These are phyloP conservation scores for Pseudotsuga menziesii DNA, from an alignment of 75 land plant species.

Conservation along the genomic window DNA sequence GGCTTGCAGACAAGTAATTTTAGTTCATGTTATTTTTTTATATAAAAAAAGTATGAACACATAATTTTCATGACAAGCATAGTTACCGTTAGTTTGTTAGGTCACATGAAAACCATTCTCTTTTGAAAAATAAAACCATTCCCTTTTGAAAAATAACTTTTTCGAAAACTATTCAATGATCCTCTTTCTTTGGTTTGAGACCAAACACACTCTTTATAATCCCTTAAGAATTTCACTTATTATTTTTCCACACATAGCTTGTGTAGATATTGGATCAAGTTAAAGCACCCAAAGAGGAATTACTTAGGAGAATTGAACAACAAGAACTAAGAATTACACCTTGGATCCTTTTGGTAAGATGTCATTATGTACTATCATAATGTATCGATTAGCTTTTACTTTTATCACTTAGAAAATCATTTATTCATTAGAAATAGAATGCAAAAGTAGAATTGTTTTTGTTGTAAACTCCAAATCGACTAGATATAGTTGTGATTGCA, in stretches of 20 bases:
- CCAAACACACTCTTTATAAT: not conserved
- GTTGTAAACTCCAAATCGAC: too few species aligned
- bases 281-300: slow-evolving; percentile 51
- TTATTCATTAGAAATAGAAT: not conserved
- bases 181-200: not conserved
- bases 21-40: not conserved
- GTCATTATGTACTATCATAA: slow-evolving; percentile 5
- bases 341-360: slow-evolving; percentile 51
- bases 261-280: slow-evolving; percentile 81
- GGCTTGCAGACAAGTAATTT: slow-evolving; percentile 87
- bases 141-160: not conserved
- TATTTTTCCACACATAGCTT: slow-evolving; percentile 35
- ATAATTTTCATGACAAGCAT: not conserved
- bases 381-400: not conserved
- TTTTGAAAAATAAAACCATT: not conserved
- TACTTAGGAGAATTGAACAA: slow-evolving; percentile 43
- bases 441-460: too few species aligned
- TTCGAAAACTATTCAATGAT: not conserved
- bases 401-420: not conserved
- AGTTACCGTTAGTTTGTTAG: not conserved
- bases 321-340: slow-evolving; percentile 64
- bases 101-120: not conserved
- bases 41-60: too few species aligned
- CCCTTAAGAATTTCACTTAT: not conserved
- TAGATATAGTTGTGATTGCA: too few species aligned